A percentile compares a stretch with the other conserved stretches of the same genome.
Conservation (phyloP, 192 early-diverging fungal genomes). For the Umbelopsis sp. region DNA sequence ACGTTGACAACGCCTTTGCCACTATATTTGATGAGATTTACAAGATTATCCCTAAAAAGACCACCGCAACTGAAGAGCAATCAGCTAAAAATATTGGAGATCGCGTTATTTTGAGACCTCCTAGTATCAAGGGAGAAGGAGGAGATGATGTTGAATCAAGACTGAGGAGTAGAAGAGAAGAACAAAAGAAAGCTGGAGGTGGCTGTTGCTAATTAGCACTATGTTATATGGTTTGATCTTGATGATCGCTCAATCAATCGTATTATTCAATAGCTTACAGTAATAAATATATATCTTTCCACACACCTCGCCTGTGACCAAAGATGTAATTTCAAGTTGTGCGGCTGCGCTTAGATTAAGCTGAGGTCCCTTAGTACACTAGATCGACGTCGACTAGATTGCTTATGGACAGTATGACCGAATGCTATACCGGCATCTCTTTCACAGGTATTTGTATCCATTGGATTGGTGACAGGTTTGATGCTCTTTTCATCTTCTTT, state of each 20-base stretch:
- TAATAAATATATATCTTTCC: slow-evolving; percentile 9
- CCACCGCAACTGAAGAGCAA: slow-evolving; percentile 13
- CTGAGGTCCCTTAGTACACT: background rate
- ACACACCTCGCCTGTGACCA: too few species aligned
- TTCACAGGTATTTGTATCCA: slow-evolving; percentile 1
- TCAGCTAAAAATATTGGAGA: slow-evolving; percentile 21
- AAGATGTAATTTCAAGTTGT: background rate
- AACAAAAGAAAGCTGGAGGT: slow-evolving; percentile 42
- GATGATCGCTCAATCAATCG: slow-evolving; percentile 34
- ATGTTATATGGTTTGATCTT: slow-evolving; percentile 28
- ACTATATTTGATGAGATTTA: slow-evolving; percentile 83
- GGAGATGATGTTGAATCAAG: slow-evolving; percentile 43
- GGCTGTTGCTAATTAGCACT: slow-evolving; percentile 22
- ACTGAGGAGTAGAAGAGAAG: slow-evolving; percentile 44
- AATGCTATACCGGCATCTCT: background rate
- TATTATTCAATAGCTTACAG: slow-evolving; percentile 16
- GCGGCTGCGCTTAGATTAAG: background rate
- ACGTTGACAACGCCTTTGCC: slow-evolving; percentile 75
- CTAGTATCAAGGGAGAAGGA: slow-evolving; percentile 43
- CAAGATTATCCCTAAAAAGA: slow-evolving; percentile 28
- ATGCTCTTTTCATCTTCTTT: background rate
- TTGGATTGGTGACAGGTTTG: background rate
- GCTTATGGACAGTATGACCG: slow-evolving; percentile 22
- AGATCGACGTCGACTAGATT: slow-evolving; percentile 1
- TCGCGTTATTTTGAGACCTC: slow-evolving; percentile 40